Base-by-base conservation (phyloP, 2,329 filamentous ascomycete genomes). In the Fusarium subtropicale region DNA sequence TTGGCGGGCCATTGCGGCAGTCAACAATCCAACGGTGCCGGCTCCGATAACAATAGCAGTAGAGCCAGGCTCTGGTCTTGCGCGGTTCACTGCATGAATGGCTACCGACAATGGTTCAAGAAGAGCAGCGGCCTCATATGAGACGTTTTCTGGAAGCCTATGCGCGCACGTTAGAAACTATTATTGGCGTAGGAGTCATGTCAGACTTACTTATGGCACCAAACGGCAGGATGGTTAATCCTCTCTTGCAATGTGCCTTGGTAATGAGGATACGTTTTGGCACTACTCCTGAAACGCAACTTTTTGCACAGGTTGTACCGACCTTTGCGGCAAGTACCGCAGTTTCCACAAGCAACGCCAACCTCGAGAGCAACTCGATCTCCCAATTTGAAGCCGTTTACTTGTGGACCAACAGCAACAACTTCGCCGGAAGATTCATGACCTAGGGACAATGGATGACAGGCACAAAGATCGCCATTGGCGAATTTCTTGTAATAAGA, bases 401-500 rank as follows among this genome's bases (percentile, higher is more conserved):
- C 84, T 60, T 84, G 81, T 10, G 85, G 80, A 0, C 87, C 87
- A 56, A 89, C 80, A 52, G 82, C 84, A 34, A 86, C 84, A 46
- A 89, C 84, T n/a, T 84, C 82, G 7, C 87, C 87, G 0, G 86
- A 87, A 56, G 86, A 88, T 76, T 89, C 87, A 71, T 89, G 86
- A n/a, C 87, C 87, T 5, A 91, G 83, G 7, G 88, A 90, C 33
- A 92, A 80, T 30, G 90, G 90, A 64, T 86, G 84, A 68, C 87
- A 89, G 47, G 88, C 88, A 71, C 89, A 89, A 52, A 92, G 84
- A 77, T 91, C 89, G 46, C 90, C 90, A 74, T 92, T 92, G 78
- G 88, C 88, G 75, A 91, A 91, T 74, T 91, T 90, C 77, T 87
- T 90, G 81, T 90, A 92, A 78, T 92, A 92, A 55, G 88, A 88